A percentile compares a stretch with the other conserved stretches of the same genome.
Evolutionary conservation across 768 basidiomycete species (phyloP).

Genomic region (Hysterangium stoloniferum): DNA sequence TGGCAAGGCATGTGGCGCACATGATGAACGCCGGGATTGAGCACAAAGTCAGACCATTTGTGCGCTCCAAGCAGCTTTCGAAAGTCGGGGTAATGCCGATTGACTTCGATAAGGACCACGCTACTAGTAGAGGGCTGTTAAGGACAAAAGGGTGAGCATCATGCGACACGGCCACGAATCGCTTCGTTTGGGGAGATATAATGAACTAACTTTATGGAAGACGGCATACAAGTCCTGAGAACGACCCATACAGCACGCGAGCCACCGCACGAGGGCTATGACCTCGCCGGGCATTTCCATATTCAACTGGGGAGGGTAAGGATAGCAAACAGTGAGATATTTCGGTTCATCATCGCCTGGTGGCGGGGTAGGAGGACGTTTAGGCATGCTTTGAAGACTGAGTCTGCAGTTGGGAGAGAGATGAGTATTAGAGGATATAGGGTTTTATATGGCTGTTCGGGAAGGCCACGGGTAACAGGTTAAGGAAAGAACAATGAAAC

Average conservation of each 20-base stretch:
- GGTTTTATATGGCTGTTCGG: too few relatives aligned
- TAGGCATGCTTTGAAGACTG: constrained; percentile 29
- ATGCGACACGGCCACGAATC: constrained; percentile 26
- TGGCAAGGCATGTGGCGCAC: not conserved
- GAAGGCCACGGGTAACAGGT: too few relatives aligned
- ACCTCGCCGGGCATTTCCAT: constrained; percentile 34
- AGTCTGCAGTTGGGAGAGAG: too few relatives aligned
- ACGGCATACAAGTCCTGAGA: constrained; percentile 31
- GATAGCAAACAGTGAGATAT: constrained; percentile 39
- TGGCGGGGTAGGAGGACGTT: constrained; percentile 35
- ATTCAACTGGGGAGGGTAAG: constrained; percentile 42
- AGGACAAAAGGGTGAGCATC: not conserved
- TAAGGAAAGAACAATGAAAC: too few relatives aligned
- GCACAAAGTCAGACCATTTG: constrained; percentile 39
- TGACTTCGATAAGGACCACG: constrained; percentile 43
- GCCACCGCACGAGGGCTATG: constrained; percentile 36
- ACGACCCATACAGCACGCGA: constrained; percentile 32
- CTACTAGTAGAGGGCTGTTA: constrained; percentile 15
- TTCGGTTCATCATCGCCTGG: constrained; percentile 38
- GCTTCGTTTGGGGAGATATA: not conserved
- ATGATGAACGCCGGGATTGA: constrained; percentile 27
- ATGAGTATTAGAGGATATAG: too few relatives aligned
- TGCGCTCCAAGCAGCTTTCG: constrained; percentile 43
- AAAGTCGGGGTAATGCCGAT: constrained; percentile 28
- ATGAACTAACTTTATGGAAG: constrained; percentile 30